These are phyloP conservation scores for Cutaneotrichosporon spelunceum DNA, from an alignment of 1,284 basidiomycete species.

Conservation along the genomic window DNA sequence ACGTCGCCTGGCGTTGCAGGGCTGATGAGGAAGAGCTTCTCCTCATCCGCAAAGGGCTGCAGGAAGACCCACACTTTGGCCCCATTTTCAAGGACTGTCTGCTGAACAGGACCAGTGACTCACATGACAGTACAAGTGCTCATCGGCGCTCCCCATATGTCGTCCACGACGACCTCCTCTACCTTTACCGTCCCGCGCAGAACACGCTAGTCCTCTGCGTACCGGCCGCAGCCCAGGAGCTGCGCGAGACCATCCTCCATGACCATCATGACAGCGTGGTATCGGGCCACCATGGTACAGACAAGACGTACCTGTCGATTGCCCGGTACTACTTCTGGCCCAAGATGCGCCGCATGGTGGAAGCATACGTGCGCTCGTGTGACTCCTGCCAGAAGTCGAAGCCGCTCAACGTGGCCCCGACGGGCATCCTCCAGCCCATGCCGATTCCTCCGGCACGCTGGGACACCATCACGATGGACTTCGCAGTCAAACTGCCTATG, in stretches of 20 bases:
- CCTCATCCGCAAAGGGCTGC: no score
- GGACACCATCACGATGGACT: slow-evolving; percentile 53
- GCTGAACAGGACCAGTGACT: no score
- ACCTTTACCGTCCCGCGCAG: not conserved
- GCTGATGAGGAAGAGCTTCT: no score
- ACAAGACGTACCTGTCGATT: not conserved
- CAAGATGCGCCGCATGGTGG: not conserved
- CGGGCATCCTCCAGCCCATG: slow-evolving; percentile 44
- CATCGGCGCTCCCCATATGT: not conserved
- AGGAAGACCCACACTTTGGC: no score
- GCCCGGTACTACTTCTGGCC: not conserved
- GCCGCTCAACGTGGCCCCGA: not conserved
- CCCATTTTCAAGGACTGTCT: no score
- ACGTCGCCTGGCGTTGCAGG: not conserved
- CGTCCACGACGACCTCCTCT: not conserved
- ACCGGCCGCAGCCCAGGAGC: not conserved
- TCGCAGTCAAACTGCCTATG: no score
- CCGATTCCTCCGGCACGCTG: slow-evolving; percentile 40
- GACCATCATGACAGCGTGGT: not conserved
- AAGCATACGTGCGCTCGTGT: not conserved
- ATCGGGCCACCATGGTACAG: not conserved
- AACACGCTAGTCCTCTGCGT: not conserved
- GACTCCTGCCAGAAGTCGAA: not conserved
- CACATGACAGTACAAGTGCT: no score
- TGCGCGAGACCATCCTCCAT: not conserved